These are phyloP conservation scores for Pyrus hybrid DNA, from an alignment of 331 rosid species.

Conservation along the genomic window DNA sequence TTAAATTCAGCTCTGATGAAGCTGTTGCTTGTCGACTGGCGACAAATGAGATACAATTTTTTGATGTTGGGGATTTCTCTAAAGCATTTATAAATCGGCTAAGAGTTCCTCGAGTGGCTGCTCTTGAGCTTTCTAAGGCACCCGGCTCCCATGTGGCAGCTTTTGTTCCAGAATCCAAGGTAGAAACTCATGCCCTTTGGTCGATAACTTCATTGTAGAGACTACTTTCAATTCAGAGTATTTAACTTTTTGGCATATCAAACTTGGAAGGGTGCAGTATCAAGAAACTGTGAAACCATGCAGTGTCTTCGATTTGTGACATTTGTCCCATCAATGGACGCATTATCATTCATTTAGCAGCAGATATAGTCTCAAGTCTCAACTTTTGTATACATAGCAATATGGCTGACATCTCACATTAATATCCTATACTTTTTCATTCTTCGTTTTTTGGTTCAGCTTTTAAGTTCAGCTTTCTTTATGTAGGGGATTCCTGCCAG, in stretches of 20 bases:
- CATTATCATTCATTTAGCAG: not conserved
- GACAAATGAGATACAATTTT: constrained; percentile 84
- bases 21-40: constrained; percentile 70
- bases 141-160: constrained; percentile 86
- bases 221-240: not conserved
- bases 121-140: constrained; percentile 60
- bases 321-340: not conserved
- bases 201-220: not conserved
- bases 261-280: not conserved
- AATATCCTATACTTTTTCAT: not conserved
- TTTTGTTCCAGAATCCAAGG: constrained; percentile 90
- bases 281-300: not conserved
- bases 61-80: constrained; percentile 57
- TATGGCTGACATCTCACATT: not conserved
- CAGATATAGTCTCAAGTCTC: not conserved
- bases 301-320: not conserved
- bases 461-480: constrained; percentile 12
- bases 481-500: constrained; percentile 86
- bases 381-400: not conserved
- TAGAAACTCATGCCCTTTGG: constrained; percentile 9
- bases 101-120: constrained; percentile 72
- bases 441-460: not conserved
- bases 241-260: not conserved
- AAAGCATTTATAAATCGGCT: constrained; percentile 56
- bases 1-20: constrained; percentile 77